A percentile compares a stretch with the other conserved stretches of the same genome.
phyloP scores from a whole-genome alignment of 129 eudicot species.

The Escallonia rubra region DNA sequence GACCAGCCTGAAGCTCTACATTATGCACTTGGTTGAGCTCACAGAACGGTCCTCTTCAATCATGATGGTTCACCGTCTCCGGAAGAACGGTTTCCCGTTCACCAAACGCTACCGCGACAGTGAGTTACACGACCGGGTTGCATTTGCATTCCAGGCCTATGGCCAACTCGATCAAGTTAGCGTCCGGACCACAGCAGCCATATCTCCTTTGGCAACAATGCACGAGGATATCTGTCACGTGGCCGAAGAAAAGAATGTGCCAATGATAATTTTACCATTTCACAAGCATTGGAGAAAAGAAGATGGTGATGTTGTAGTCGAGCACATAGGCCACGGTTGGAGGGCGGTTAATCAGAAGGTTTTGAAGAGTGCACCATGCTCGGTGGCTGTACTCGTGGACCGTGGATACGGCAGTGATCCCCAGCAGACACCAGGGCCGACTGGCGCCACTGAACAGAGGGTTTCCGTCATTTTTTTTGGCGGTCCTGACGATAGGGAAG shows the following conservation, averaged over 20 bases:
- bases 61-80: conserved; percentile 60
- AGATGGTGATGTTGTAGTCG: conserved; percentile 44
- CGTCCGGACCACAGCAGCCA: conserved; percentile 61
- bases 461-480: conserved; percentile 69
- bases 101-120: conserved; percentile 33
- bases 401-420: conserved; percentile 50
- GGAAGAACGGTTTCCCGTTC: conserved; percentile 69
- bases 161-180: conserved; percentile 58
- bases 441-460: conserved; percentile 26
- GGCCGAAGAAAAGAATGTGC: conserved; percentile 59
- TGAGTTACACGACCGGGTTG: conserved; percentile 52
- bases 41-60: conserved; percentile 87
- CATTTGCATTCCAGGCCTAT: conserved; percentile 55
- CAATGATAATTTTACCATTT: conserved; percentile 67
- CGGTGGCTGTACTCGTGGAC: conserved; percentile 80
- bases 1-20: conserved; percentile 59
- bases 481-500: conserved; percentile 86
- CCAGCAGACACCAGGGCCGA: conserved; percentile 18
- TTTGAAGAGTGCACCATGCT: conserved; percentile 52
- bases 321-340: conserved; percentile 77
- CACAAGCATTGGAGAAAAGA: conserved; percentile 65
- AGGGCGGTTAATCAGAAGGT: conserved; percentile 74
- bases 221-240: conserved; percentile 83
- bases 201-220: conserved; percentile 70
- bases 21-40: conserved; percentile 77